phyloP scores from a whole-genome alignment of 2,329 filamentous ascomycete genomes.

The Pseudogymnoascus sp. region DNA sequence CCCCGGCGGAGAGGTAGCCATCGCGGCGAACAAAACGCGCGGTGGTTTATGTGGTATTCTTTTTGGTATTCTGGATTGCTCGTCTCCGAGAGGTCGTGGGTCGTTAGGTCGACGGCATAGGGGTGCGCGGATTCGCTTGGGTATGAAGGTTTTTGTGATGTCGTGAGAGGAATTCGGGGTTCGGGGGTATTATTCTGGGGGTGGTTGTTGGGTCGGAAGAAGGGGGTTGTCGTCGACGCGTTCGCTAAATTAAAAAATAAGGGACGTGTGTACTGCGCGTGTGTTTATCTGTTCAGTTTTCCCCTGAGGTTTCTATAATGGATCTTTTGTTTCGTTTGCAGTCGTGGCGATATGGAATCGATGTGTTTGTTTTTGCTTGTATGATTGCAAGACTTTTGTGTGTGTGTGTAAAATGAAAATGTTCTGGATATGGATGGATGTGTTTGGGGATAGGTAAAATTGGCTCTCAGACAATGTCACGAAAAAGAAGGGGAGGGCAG shows the following conservation, averaged over 20 bases:
- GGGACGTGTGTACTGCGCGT: not conserved
- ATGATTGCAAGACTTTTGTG: not conserved
- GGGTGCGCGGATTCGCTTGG: not conserved
- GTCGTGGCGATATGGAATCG: not conserved
- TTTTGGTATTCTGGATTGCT: not conserved
- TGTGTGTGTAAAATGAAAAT: not conserved
- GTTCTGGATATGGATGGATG: not conserved
- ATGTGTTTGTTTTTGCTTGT: not conserved
- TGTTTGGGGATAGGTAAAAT: not conserved
- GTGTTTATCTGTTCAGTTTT: not conserved
- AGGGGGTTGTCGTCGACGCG: conserved; percentile 1
- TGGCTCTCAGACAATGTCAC: not conserved
- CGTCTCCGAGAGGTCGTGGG: not conserved
- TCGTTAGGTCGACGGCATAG: not conserved
- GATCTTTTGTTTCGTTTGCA: not conserved
- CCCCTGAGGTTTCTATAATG: not conserved
- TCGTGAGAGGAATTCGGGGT: not conserved
- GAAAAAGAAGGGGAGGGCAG: not conserved
- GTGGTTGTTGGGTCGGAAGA: not conserved
- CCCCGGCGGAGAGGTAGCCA: conserved; percentile 64
- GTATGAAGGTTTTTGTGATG: not conserved
- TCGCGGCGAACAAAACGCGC: conserved; percentile 28
- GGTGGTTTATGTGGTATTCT: conserved; percentile 19
- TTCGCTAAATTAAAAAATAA: not conserved
- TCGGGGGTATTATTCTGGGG: not conserved